phyloP scores from a whole-genome alignment of 192 early-diverging fungal genomes.

The Linnemannia zychae region DNA sequence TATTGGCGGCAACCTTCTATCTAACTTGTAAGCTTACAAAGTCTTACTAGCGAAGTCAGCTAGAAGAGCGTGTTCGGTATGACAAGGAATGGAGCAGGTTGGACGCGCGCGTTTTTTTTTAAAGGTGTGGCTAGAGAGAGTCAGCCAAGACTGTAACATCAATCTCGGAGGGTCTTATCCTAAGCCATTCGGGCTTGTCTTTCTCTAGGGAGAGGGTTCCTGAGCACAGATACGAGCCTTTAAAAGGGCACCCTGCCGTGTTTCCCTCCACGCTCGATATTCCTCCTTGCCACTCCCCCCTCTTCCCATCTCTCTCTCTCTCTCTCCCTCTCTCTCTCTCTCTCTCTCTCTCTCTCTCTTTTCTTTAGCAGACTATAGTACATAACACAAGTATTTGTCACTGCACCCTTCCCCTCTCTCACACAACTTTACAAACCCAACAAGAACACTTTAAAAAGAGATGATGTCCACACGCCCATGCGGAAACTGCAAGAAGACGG shows the following conservation, averaged over 20 bases:
- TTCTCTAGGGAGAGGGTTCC: not conserved
- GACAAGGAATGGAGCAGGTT: not conserved
- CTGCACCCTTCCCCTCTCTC: not conserved
- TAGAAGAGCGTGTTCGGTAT: not conserved
- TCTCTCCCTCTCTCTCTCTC: not conserved
- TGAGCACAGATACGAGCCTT: not conserved
- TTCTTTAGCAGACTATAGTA: too few relatives aligned
- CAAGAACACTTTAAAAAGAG: slow-evolving; percentile 1
- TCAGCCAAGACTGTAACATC: not conserved
- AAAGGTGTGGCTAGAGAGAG: not conserved
- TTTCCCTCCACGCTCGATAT: not conserved
- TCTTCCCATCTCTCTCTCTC: not conserved
- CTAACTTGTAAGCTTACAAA: too few relatives aligned
- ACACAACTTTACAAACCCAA: not conserved
- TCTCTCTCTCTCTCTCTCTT: too few relatives aligned
- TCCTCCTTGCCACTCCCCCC: not conserved
- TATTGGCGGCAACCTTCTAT: too few relatives aligned
- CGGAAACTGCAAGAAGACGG: slow-evolving; percentile 49
- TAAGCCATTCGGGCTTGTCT: not conserved
- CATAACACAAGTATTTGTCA: too few relatives aligned
- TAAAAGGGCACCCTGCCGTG: not conserved
- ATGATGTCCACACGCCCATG: slow-evolving; percentile 52
- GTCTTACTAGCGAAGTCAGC: not conserved
- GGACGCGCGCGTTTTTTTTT: not conserved
- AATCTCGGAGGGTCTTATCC: not conserved